Percentiles rank a stretch among this genome's conserved stretches.
Conservation (phyloP, 192 early-diverging fungal genomes). For the Entomortierella lignicola region DNA sequence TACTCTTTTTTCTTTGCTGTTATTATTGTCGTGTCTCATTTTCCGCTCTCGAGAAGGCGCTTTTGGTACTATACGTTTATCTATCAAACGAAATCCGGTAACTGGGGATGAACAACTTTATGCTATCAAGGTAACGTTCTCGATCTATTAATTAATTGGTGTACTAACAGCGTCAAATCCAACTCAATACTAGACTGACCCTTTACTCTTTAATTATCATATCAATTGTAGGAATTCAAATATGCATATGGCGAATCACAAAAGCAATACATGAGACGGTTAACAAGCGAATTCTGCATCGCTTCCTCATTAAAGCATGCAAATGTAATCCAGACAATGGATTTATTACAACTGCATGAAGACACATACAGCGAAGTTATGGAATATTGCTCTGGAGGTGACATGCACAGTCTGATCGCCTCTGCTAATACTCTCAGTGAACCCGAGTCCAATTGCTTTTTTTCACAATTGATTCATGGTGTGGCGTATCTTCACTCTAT, state of each 20-base stretch:
- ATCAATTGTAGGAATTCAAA: constrained; percentile 81
- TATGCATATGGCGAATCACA: constrained; percentile 66
- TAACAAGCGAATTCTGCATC: constrained; percentile 86
- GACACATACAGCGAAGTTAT: constrained; percentile 77
- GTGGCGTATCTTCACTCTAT: constrained; percentile 82
- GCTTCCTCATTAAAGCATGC: constrained; percentile 77
- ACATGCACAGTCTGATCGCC: constrained; percentile 81
- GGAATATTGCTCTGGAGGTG: constrained; percentile 88
- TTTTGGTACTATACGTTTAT: constrained; percentile 32
- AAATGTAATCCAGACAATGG: constrained; percentile 84
- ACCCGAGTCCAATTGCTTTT: constrained; percentile 71
- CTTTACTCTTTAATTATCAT: too few species aligned
- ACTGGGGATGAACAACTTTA: constrained; percentile 16
- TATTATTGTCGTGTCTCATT: too few species aligned
- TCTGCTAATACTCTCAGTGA: constrained; percentile 61
- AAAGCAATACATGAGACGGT: constrained; percentile 64
- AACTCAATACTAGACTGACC: not conserved
- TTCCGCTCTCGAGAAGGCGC: constrained; percentile 25
- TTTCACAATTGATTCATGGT: constrained; percentile 82
- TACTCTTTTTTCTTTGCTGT: too few species aligned
- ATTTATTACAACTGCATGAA: constrained; percentile 78
- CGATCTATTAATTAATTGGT: not conserved
- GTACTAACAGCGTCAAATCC: too few species aligned
- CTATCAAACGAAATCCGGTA: constrained; percentile 29
- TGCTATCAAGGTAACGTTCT: constrained; percentile 33